Evolutionary conservation across 2,329 filamentous ascomycete species (phyloP), one percentile per base, ranked within the genome.

Genomic region (Penicillium hordei): DNA sequence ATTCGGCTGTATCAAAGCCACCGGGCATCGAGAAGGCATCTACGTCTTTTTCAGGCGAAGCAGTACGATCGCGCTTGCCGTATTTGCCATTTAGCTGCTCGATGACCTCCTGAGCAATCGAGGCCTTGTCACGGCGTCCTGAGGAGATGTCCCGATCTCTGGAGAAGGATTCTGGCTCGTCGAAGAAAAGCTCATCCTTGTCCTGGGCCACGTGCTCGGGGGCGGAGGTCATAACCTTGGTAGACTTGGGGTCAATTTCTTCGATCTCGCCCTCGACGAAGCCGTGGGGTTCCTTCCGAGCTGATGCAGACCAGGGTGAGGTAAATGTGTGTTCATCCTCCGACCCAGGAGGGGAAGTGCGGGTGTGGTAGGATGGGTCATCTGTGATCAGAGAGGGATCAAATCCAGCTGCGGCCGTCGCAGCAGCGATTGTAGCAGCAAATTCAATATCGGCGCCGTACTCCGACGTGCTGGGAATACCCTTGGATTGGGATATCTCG

Each of bases 401-500:
- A 61, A 91, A 91, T 0, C 89, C 89, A 45, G 86, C 83, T n/a
- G 86, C 82, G 68, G 87, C 77, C 48, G 90, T 78, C 1, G 86
- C 87, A 48, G 88, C 89, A 57, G 88, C 87, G 46, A 91, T 75
- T 3, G 83, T 85, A 29, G 88, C 89, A 8, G 86, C 85, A 63
- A 91, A 91, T 51, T 86, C 86, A 9, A 88, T 75, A 64, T 91
- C 89, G 56, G 87, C 83, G 1, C 78, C 83, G 66, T 89, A 92
- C 10, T 82, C 49, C 10, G 51, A 42, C 7, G 55, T 60, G 17
- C 34, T 23, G 10, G 25, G 13, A 13, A 48, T 21, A 46, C 51
- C 43, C 40, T 57, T 58, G 4, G 44, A 29, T 33, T 60, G 52
- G 1, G 49, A 33, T 8, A 56, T 50, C n/a, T 62, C 58, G 0